Percentiles rank a stretch among this genome's conserved stretches.
phyloP scores from a whole-genome alignment of 495 filamentous ascomycete genomes.

The Aspergillus leporis region DNA sequence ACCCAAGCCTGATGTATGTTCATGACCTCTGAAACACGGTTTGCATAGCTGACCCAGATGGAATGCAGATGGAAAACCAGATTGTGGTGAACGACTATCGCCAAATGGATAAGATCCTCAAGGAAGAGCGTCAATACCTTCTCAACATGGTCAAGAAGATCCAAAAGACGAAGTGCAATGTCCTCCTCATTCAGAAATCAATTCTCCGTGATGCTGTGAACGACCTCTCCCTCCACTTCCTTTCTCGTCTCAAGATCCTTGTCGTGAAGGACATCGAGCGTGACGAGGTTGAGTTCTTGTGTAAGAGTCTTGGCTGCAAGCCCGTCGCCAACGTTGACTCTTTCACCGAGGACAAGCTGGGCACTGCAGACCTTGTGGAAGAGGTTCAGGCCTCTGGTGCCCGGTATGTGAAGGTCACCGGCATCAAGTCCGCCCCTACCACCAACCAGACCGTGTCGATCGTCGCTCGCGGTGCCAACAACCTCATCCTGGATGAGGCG shows the following conservation, averaged over 20 bases:
- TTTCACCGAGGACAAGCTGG: conserved; percentile 98
- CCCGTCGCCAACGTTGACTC: conserved; percentile 98
- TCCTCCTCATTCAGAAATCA: conserved; percentile 96
- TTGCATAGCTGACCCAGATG: conserved; percentile 11
- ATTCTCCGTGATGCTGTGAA: conserved; percentile 98
- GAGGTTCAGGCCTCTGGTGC: conserved; percentile 85
- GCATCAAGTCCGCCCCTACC: conserved; percentile 64
- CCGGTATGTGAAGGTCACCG: conserved; percentile 90
- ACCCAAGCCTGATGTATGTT: conserved; percentile 89
- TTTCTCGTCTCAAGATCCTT: conserved; percentile 93
- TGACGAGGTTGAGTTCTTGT: conserved; percentile 98
- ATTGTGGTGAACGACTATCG: conserved; percentile 99
- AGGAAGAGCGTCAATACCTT: conserved; percentile 96
- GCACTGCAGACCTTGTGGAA: conserved; percentile 91
- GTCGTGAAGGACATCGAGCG: conserved; percentile 96
- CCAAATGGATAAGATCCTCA: conserved; percentile 99
- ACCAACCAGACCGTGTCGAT: conserved; percentile 87
- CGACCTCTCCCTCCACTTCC: conserved; percentile 94
- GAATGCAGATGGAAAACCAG: conserved; percentile 90
- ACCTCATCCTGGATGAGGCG: conserved; percentile 91
- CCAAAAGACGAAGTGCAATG: conserved; percentile 99
- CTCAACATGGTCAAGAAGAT: conserved; percentile 99
- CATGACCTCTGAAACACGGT: background rate
- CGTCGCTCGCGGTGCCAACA: conserved; percentile 91
- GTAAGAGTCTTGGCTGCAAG: conserved; percentile 97